Percentiles rank a stretch among this genome's conserved stretches.
Conservation (phyloP, 2,329 filamentous ascomycete species). For the Botrytis cinerea region DNA sequence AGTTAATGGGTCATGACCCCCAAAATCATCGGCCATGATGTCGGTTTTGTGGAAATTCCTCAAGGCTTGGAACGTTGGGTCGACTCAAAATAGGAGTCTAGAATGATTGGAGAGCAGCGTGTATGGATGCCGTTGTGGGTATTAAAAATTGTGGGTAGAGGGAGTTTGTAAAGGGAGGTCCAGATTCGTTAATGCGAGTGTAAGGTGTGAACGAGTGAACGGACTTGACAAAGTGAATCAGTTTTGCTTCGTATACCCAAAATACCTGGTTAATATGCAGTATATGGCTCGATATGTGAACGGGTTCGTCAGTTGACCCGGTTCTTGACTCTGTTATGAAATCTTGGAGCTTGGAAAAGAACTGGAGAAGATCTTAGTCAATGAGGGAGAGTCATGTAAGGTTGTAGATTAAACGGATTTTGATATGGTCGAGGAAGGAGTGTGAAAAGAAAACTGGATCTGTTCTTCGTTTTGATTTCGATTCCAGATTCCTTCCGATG, state of each 20-base stretch:
- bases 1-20: neutral
- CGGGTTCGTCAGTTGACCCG: too few relatives aligned
- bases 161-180: neutral
- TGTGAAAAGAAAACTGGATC: neutral
- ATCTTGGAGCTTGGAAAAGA: neutral
- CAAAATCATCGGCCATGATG: constrained; percentile 19
- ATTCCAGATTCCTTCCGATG: neutral
- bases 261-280: neutral
- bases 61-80: neutral
- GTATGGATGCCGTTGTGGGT: neutral
- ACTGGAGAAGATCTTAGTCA: neutral
- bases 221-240: constrained; percentile 10
- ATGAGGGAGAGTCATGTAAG: constrained; percentile 3
- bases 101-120: constrained; percentile 4
- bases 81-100: neutral
- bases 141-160: neutral
- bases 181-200: neutral
- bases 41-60: constrained; percentile 11
- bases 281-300: neutral
- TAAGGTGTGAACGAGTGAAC: neutral
- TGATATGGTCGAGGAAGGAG: neutral
- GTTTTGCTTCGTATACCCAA: neutral
- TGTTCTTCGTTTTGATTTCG: neutral
- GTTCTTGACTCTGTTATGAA: neutral
- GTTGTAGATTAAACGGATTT: neutral